Evolutionary conservation across 371 early-diverging fungal species (phyloP), one percentile per base, ranked within the genome.

Genomic region (Zychaea mexicana): DNA sequence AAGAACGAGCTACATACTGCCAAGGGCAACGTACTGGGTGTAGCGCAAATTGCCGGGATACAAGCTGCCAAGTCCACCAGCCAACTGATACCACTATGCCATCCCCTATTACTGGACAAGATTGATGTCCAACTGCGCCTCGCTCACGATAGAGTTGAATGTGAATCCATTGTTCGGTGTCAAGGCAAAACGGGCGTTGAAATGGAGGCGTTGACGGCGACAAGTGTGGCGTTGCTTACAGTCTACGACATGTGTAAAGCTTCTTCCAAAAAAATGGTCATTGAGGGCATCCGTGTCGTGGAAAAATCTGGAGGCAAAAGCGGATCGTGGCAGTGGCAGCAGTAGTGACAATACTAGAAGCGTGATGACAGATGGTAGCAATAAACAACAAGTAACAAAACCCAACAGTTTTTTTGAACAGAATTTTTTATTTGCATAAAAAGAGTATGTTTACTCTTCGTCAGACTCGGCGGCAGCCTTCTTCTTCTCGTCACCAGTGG

Each of bases 171-270:
- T 5, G 95, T 91, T 0, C 84, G 86, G 38, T 93, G 93, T 63
- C 76, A 81, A 31, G 96, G 93, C 15, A 87, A 91, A 59, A 97
- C 97, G 0, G 97, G 97, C 17, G 96, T 95, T 0, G 96, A 97
- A 64, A 96, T 96, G 94, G 96, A 95, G 68, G 96, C 96, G 2
- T 60, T 96, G 56, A 88, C 89, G 17, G 95, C 95, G 0, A 94
- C 89, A 1, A 89, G 91, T 7, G 84, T 92, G 0, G 93, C 89
- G 1, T 77, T 89, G 2, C 76, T 91, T 57, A 93, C 94, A 2
- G 86, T 94, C 0, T 92, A 84, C 73, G 94, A 94, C 64, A 94
- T 94, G 94, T 93, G 90, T 64, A 90, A 90, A 57, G 85, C 84
- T 12, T 76, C 82, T n/a, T 70, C 74, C 24, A 77, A 82, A 39